Percentiles rank a stretch among this genome's conserved stretches.
Evolutionary conservation across 2,329 filamentous ascomycete species (phyloP).

Genomic region (Amauroascus niger): DNA sequence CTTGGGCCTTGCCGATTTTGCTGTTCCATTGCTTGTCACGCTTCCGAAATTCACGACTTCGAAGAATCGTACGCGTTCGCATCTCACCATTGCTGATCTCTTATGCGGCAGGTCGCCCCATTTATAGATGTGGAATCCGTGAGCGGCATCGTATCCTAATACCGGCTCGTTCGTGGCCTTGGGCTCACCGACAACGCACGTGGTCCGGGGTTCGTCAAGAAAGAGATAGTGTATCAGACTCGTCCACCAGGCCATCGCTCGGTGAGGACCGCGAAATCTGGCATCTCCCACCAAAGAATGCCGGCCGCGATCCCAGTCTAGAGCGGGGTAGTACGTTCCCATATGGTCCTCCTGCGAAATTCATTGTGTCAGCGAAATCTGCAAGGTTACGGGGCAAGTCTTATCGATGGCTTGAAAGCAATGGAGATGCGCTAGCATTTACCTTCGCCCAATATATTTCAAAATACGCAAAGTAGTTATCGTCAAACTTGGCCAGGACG

Average conservation of each 20-base stretch:
- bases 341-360: slow-evolving; percentile 46
- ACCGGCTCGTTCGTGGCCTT: slow-evolving; percentile 61
- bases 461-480: slow-evolving; percentile 63
- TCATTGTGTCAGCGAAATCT: background rate
- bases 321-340: slow-evolving; percentile 48
- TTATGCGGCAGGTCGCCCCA: slow-evolving; percentile 64
- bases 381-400: slow-evolving; percentile 9
- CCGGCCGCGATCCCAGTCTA: slow-evolving; percentile 50
- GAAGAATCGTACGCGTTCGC: slow-evolving; percentile 59
- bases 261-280: slow-evolving; percentile 46
- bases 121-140: slow-evolving; percentile 62
- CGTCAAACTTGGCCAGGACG: slow-evolving; percentile 61
- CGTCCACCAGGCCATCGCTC: slow-evolving; percentile 50
- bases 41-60: slow-evolving; percentile 44
- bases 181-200: slow-evolving; percentile 53
- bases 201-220: slow-evolving; percentile 50
- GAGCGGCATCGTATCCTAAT: slow-evolving; percentile 62
- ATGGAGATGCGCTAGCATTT: slow-evolving; percentile 18
- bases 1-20: slow-evolving; percentile 20
- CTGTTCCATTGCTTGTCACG: slow-evolving; percentile 19
- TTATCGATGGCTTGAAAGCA: background rate
- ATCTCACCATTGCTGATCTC: slow-evolving; percentile 56
- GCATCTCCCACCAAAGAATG: slow-evolving; percentile 52
- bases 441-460: slow-evolving; percentile 69
- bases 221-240: slow-evolving; percentile 51